Conservation (phyloP, 768 basidiomycete species). For the Neoboletus subvelutipes region DNA sequence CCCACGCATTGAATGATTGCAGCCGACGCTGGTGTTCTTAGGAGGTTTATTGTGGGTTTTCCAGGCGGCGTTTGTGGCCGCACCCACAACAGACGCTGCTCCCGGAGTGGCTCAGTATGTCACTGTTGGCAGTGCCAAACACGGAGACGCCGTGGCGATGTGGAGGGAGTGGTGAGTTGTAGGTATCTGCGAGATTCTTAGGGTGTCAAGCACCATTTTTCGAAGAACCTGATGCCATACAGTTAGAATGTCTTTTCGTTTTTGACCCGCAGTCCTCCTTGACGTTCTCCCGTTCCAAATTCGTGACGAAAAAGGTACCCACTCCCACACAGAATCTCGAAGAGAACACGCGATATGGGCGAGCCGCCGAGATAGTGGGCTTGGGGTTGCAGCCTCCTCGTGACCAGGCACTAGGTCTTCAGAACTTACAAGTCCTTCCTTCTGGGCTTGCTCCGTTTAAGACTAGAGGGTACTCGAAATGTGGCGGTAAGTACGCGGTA, state of each 20-base stretch:
- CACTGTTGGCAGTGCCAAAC: not conserved
- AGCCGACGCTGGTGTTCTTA: too few species aligned
- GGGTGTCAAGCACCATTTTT: not conserved
- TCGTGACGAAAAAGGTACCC: constrained; percentile 6
- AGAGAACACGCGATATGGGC: constrained; percentile 2
- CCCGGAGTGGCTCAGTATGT: not conserved
- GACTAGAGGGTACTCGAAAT: not conserved
- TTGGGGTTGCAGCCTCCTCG: not conserved
- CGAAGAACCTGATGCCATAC: not conserved
- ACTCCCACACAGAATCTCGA: constrained; percentile 5
- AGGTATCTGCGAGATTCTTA: not conserved
- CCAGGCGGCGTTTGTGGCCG: not conserved
- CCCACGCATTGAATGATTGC: too few species aligned
- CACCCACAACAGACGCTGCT: not conserved
- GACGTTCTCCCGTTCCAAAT: not conserved
- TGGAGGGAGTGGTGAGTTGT: not conserved
- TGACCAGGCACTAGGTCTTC: not conserved
- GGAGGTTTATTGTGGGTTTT: too few species aligned
- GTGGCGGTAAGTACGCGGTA: not conserved
- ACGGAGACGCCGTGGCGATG: not conserved
- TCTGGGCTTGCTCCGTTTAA: not conserved
- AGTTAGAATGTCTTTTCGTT: not conserved
- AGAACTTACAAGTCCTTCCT: not conserved
- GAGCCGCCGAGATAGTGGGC: not conserved
- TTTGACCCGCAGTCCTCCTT: constrained; percentile 9